Percentiles rank a stretch among this genome's conserved stretches.
Conservation (phyloP, 2,329 filamentous ascomycete species). For the Polychaeton citri region DNA sequence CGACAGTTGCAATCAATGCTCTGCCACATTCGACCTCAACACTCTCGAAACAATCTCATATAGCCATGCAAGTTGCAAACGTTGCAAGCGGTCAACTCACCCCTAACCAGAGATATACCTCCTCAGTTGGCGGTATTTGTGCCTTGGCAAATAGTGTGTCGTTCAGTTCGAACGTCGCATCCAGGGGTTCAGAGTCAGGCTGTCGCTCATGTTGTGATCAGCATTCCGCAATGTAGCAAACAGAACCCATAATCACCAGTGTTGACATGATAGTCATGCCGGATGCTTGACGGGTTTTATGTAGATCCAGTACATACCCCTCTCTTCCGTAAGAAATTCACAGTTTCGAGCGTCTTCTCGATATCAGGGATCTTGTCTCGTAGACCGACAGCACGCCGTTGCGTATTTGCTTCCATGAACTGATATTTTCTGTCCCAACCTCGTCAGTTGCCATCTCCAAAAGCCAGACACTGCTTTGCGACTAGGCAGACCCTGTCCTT, state of each 20-base stretch:
- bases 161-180: slow-evolving; percentile 92
- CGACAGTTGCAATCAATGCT: no score
- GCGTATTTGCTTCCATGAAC: slow-evolving; percentile 95
- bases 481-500: no score
- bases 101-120: slow-evolving; percentile 96
- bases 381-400: slow-evolving; percentile 65
- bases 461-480: no score
- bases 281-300: no score
- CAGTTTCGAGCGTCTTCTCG: slow-evolving; percentile 85
- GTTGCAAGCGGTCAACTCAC: slow-evolving; percentile 32
- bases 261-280: no score
- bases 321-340: slow-evolving; percentile 67
- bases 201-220: slow-evolving; percentile 4
- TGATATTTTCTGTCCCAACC: slow-evolving; percentile 71
- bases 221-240: background rate
- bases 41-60: no score
- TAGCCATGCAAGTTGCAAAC: no score
- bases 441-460: no score
- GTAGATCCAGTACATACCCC: slow-evolving; percentile 42
- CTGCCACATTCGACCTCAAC: no score
- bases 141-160: slow-evolving; percentile 91
- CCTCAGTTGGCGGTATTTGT: slow-evolving; percentile 64
- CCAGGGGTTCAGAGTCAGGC: slow-evolving; percentile 50
- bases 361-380: slow-evolving; percentile 97
- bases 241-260: no score